A percentile compares a stretch with the other conserved stretches of the same genome.
These are phyloP conservation scores for Madurella mycetomatis DNA, from an alignment of 2,329 filamentous ascomycete species.

Conservation along the genomic window DNA sequence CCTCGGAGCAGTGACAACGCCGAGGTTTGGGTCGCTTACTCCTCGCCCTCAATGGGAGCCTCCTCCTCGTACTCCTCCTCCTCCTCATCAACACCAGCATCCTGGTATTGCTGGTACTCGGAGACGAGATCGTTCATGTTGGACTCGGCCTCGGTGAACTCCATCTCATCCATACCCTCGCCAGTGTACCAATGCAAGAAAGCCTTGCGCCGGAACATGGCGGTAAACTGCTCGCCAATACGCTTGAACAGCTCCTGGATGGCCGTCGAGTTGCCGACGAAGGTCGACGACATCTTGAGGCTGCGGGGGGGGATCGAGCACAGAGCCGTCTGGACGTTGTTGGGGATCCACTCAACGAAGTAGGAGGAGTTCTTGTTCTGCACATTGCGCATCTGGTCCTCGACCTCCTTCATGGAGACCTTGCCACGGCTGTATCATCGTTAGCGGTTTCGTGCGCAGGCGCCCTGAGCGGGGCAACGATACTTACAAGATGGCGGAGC, in stretches of 20 bases:
- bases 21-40: slow-evolving; percentile 32
- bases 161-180: slow-evolving; percentile 99
- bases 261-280: slow-evolving; percentile 98
- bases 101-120: slow-evolving; percentile 99
- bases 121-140: slow-evolving; percentile 99
- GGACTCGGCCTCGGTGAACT: slow-evolving; percentile 99
- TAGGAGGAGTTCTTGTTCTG: slow-evolving; percentile 99
- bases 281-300: slow-evolving; percentile 98
- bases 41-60: slow-evolving; percentile 68
- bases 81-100: slow-evolving; percentile 93
- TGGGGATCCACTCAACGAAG: slow-evolving; percentile 99
- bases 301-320: slow-evolving; percentile 98
- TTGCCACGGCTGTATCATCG: slow-evolving; percentile 71
- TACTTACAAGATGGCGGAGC: slow-evolving; percentile 92
- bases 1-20: not conserved
- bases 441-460: slow-evolving; percentile 27
- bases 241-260: slow-evolving; percentile 99
- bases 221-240: slow-evolving; percentile 98
- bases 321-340: slow-evolving; percentile 99
- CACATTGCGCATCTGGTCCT: slow-evolving; percentile 99
- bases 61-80: slow-evolving; percentile 96
- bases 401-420: slow-evolving; percentile 99
- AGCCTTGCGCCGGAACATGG: slow-evolving; percentile 99
- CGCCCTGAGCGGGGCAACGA: not conserved
- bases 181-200: slow-evolving; percentile 99